These are phyloP conservation scores for Aspergillus pseudoviridinutans DNA, from an alignment of 2,329 filamentous ascomycete genomes.

Conservation along the genomic window DNA sequence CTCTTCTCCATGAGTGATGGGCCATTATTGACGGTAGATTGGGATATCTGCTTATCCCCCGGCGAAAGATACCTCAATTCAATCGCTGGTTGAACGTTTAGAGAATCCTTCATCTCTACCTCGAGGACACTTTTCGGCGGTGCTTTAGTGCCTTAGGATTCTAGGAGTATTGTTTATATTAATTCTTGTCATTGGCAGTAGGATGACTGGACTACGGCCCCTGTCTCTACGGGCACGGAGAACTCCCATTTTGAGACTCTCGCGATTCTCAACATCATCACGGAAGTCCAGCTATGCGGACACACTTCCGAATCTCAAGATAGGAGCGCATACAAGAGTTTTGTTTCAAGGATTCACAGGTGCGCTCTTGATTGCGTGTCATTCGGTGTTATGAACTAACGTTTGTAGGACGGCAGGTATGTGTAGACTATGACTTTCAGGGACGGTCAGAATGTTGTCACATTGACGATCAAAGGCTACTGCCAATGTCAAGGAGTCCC, in stretches of 20 bases:
- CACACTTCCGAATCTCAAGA: constrained; percentile 63
- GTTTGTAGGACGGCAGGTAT: constrained; percentile 34
- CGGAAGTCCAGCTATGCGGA: constrained; percentile 48
- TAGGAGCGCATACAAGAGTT: constrained; percentile 62
- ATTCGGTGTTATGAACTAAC: constrained; percentile 6
- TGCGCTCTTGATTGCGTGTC: constrained; percentile 13
- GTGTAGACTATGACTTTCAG: neutral
- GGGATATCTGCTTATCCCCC: neutral
- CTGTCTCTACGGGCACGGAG: constrained; percentile 20
- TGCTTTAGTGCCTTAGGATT: neutral
- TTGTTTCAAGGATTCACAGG: constrained; percentile 71
- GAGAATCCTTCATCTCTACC: neutral
- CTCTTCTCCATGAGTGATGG: neutral
- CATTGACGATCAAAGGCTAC: constrained; percentile 54
- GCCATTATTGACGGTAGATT: neutral
- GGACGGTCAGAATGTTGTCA: constrained; percentile 3
- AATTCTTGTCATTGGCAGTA: neutral
- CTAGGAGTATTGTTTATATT: neutral
- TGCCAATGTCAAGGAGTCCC: constrained; percentile 69
- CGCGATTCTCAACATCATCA: constrained; percentile 31
- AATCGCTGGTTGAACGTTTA: too few species aligned
- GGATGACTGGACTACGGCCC: constrained; percentile 17
- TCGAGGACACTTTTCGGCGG: neutral
- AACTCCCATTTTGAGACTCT: constrained; percentile 2
- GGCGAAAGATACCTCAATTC: too few species aligned